Evolutionary conservation across 805 yeast genomes (phyloP).

Genomic region (Yarrowia keelungensis): DNA sequence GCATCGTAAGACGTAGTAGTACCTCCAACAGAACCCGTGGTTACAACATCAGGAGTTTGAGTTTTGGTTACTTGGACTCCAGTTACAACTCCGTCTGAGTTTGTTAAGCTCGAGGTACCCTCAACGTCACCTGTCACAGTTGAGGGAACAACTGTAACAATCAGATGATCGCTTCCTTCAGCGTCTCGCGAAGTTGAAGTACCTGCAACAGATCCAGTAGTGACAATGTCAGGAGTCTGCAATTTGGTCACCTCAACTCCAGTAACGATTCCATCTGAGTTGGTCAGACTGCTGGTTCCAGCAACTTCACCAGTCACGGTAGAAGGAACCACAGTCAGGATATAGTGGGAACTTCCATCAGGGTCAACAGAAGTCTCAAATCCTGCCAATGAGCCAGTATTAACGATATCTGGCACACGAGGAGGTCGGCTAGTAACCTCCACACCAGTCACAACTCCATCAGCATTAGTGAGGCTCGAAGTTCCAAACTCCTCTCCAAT

Average conservation of each 20-base stretch:
- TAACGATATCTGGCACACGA: too few relatives aligned
- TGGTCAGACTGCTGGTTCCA: not conserved
- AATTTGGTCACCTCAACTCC: not conserved
- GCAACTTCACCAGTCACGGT: not conserved
- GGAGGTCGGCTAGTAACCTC: too few relatives aligned
- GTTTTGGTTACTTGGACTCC: not conserved
- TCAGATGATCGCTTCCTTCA: not conserved
- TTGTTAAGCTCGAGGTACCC: not conserved
- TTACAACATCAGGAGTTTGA: not conserved
- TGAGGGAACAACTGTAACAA: not conserved
- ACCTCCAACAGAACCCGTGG: too few relatives aligned
- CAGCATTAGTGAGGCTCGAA: too few relatives aligned
- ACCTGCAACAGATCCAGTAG: not conserved
- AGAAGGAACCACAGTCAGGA: not conserved
- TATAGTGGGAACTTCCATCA: not conserved
- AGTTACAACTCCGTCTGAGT: not conserved
- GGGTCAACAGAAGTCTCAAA: not conserved
- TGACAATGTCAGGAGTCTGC: not conserved
- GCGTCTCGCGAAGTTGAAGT: not conserved
- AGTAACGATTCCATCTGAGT: not conserved
- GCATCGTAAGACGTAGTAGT: too few relatives aligned
- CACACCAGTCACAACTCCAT: too few relatives aligned
- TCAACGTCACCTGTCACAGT: not conserved
- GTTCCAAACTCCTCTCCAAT: too few relatives aligned
- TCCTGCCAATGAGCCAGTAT: not conserved